phyloP scores from a whole-genome alignment of 306 rosid species.

The apple (Malus domestica) region ASM211411v1 NC_041800.1:23707233-23707732 shows the following conservation, averaged over 20 bases:
- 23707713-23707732: neutral
- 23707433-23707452: conserved; percentile 39
- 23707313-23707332: conserved; percentile 23
- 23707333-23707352: conserved; percentile 36
- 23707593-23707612: neutral
- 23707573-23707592: neutral
- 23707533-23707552: conserved; percentile 2
- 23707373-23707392: conserved; percentile 57
- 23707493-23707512: conserved; percentile 28
- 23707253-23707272: conserved; percentile 43
- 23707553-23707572: neutral
- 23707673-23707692: conserved; percentile 6
- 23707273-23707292: conserved; percentile 38
- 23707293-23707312: conserved; percentile 17
- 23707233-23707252: conserved; percentile 62
- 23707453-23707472: conserved; percentile 53
- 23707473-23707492: conserved; percentile 13
- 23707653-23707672: neutral
- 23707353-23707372: conserved; percentile 47
- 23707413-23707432: conserved; percentile 64
- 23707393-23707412: conserved; percentile 46
- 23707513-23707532: neutral
- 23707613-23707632: neutral
- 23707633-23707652: neutral
- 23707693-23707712: conserved; percentile 10